phyloP scores from a whole-genome alignment of 1,284 basidiomycete species.

The Fomitopsis betulina region DNA sequence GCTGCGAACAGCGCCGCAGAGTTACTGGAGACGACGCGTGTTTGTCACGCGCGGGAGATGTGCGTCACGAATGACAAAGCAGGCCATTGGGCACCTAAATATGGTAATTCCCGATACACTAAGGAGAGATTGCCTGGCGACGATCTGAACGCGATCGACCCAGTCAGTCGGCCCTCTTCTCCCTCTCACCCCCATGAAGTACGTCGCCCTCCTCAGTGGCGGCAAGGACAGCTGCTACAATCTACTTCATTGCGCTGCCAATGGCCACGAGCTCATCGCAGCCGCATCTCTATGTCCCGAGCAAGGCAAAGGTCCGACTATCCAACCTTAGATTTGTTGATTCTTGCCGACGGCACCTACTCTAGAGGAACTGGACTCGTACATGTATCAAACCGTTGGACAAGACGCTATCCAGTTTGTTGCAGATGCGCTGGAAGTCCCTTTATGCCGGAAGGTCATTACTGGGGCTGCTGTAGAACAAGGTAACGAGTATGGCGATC shows the following conservation, averaged over 20 bases:
- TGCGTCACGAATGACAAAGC: slow-evolving; percentile 2
- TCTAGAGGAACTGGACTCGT: slow-evolving; percentile 96
- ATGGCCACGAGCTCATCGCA: slow-evolving; percentile 87
- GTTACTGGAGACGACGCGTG: not conserved
- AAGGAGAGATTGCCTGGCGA: not conserved
- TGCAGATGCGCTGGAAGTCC: slow-evolving; percentile 81
- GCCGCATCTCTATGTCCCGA: slow-evolving; percentile 87
- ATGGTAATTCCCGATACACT: not conserved
- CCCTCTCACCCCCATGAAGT: slow-evolving; percentile 63
- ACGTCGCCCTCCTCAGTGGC: slow-evolving; percentile 92
- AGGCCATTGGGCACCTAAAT: not conserved
- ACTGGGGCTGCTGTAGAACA: slow-evolving; percentile 79
- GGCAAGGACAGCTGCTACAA: slow-evolving; percentile 99
- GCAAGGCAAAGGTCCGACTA: slow-evolving; percentile 70
- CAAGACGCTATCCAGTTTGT: slow-evolving; percentile 91
- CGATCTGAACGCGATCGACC: not conserved
- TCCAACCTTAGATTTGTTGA: slow-evolving; percentile 7
- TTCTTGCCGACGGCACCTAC: slow-evolving; percentile 14
- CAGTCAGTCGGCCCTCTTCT: not conserved
- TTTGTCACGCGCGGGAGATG: not conserved
- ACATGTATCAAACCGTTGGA: slow-evolving; percentile 97
- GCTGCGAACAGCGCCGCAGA: not conserved
- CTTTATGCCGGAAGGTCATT: slow-evolving; percentile 82
- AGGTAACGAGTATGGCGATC: slow-evolving; percentile 81
- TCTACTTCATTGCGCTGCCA: slow-evolving; percentile 81